Evolutionary conservation across 2,329 filamentous ascomycete genomes (phyloP), one percentile per base, ranked within the genome.

Genomic region (Cryphonectria naterciae): DNA sequence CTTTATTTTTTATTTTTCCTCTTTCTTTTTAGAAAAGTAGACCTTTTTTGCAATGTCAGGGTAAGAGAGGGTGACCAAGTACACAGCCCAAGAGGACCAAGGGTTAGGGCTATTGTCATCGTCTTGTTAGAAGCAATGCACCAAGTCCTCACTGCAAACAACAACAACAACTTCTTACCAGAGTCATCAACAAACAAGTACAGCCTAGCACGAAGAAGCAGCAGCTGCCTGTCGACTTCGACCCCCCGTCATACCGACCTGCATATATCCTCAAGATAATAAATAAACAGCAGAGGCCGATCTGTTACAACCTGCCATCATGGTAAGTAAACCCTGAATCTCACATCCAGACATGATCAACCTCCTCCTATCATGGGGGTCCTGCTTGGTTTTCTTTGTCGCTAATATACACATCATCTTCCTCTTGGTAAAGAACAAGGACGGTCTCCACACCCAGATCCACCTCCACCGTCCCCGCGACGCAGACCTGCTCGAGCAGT

Each of bases 401-500:
- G 15, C 25, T 58, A 32, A 58, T 8, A 58, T 11, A 28, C 52
- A 61, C 32, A 39, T 0, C 82, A 4, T 46, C 43, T 6, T 46
- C 13, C 32, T 32, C 32, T 32, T 19, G 4, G 3, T 8, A 49
- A 22, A 89, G 87, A 89, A 89, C 77, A 93, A 93, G 83, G 93
- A 96, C 85, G 90, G 91, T 13, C 86, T 85, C 80, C 89, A 90
- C 83, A 95, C 91, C 32, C 89, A 93, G 79, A 82, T 95, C 73
- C 93, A 95, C 85, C 90, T 95, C 83, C 90, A 91, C 80, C 84
- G 85, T 68, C 83, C 91, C 41, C 88, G 89, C 78, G 88, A 93
- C 81, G 92, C 92, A 68, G 93, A 95, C 81, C 88, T 94, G 73
- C 92, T 95, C 75, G 93, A 95, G 79, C 90, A 92, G 79, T 91